Evolutionary conservation across 805 yeast species (phyloP).

Genomic region (Metschnikowia reukaufii): DNA sequence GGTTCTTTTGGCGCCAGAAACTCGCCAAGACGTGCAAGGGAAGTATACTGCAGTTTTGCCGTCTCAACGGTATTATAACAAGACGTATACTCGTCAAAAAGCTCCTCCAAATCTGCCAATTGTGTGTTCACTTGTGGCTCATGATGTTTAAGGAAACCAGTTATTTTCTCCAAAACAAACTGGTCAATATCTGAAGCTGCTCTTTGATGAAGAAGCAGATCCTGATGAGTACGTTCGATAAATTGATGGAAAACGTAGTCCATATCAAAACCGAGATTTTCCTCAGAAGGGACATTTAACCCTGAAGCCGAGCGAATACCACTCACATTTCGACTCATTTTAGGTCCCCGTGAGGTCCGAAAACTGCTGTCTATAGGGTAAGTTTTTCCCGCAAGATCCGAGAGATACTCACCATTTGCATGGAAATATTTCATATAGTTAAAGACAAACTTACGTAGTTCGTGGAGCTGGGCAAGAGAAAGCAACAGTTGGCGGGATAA

Average conservation of each 20-base stretch:
- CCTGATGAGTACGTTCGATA: conserved; percentile 10
- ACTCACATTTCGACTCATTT: conserved; percentile 2
- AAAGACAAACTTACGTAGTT: conserved; percentile 37
- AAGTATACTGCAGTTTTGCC: conserved; percentile 30
- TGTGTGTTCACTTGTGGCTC: conserved; percentile 34
- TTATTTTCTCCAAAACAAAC: conserved; percentile 33
- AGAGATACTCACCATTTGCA: conserved; percentile 35
- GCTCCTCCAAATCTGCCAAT: conserved; percentile 24
- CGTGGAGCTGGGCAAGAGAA: conserved; percentile 42
- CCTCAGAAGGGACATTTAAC: neutral
- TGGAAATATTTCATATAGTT: conserved; percentile 37
- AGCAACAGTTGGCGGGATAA: conserved; percentile 30
- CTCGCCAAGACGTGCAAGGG: conserved; percentile 34
- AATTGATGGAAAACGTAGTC: conserved; percentile 16
- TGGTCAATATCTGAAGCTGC: conserved; percentile 37
- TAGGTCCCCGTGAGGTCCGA: conserved; percentile 19
- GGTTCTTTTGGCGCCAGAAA: conserved; percentile 17
- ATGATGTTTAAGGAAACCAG: conserved; percentile 34
- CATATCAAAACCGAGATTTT: conserved; percentile 9
- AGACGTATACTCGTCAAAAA: conserved; percentile 27
- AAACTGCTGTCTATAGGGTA: conserved; percentile 26
- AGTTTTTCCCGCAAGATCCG: conserved; percentile 27
- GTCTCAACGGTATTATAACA: conserved; percentile 29
- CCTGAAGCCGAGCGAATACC: conserved; percentile 8
- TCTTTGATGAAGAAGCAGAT: conserved; percentile 19